Percentiles rank a stretch among this genome's conserved stretches.
Conservation (phyloP, 1,284 basidiomycete species). For the Ustilago trichophora region DNA sequence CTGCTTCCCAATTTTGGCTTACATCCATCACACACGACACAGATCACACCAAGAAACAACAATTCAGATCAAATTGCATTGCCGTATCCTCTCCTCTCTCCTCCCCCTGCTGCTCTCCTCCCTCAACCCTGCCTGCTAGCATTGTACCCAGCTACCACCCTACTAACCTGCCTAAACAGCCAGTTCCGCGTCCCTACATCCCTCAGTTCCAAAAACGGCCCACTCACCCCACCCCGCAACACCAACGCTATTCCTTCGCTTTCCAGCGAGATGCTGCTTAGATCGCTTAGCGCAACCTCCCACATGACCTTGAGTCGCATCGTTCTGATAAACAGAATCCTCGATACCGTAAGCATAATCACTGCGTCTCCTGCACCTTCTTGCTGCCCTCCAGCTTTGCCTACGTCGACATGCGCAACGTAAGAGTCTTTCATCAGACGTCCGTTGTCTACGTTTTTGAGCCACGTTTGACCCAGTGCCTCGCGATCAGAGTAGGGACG, state of each 20-base stretch:
- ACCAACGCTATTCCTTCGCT: constrained; percentile 71
- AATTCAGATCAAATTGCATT: too few species aligned
- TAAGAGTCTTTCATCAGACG: constrained; percentile 84
- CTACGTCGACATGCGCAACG: constrained; percentile 77
- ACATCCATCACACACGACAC: too few species aligned
- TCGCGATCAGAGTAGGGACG: constrained; percentile 80
- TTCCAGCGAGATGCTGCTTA: constrained; percentile 79
- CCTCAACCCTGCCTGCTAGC: constrained; percentile 20
- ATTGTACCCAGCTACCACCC: constrained; percentile 51
- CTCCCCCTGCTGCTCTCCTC: too few species aligned
- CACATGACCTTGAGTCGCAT: constrained; percentile 85
- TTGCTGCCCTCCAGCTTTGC: constrained; percentile 73
- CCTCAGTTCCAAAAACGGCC: constrained; percentile 71
- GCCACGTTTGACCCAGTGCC: constrained; percentile 94
- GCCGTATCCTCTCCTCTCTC: too few species aligned
- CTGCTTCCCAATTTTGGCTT: too few species aligned
- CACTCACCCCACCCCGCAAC: constrained; percentile 70
- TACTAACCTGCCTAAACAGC: constrained; percentile 72
- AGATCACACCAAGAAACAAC: too few species aligned
- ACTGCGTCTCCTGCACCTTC: constrained; percentile 56
- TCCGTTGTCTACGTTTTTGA: constrained; percentile 88
- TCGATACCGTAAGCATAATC: constrained; percentile 61
- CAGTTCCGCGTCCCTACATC: constrained; percentile 71
- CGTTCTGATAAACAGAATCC: constrained; percentile 80
- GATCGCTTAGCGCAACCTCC: constrained; percentile 87